phyloP scores from a whole-genome alignment of 1,139 yeast genomes.

The Diutina siamensis region DNA sequence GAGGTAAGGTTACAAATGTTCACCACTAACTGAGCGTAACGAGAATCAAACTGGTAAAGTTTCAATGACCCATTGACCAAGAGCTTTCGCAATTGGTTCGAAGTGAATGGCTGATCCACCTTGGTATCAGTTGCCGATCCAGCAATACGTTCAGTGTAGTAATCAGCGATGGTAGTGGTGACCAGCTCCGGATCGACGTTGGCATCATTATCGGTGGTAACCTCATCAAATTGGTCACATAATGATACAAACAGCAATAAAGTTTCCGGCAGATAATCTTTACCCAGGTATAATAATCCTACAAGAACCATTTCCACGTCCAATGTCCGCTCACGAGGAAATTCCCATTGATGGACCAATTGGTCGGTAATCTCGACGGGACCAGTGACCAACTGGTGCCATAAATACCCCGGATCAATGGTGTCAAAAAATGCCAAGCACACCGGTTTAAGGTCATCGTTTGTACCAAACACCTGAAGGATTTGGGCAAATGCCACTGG shows the following conservation, averaged over 20 bases:
- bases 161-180: neutral
- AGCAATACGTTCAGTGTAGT: neutral
- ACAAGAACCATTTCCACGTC: neutral
- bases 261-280: neutral
- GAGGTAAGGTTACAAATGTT: neutral
- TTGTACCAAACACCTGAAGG: constrained; percentile 20
- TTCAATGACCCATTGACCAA: constrained; percentile 1
- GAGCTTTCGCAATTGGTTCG: neutral
- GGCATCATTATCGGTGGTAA: neutral
- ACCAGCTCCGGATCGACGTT: neutral
- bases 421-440: neutral
- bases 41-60: neutral
- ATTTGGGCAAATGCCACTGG: constrained; percentile 63
- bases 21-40: constrained; percentile 1
- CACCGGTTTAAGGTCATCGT: neutral
- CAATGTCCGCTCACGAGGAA: neutral
- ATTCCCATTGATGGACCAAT: neutral
- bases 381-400: constrained; percentile 2
- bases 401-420: neutral
- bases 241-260: neutral
- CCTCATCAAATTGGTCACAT: neutral
- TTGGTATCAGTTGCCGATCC: neutral
- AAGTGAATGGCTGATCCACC: neutral
- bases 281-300: neutral
- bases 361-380: neutral